Evolutionary conservation across 345 rosid genomes (phyloP).

Genomic region (Euclidium syriacum): DNA sequence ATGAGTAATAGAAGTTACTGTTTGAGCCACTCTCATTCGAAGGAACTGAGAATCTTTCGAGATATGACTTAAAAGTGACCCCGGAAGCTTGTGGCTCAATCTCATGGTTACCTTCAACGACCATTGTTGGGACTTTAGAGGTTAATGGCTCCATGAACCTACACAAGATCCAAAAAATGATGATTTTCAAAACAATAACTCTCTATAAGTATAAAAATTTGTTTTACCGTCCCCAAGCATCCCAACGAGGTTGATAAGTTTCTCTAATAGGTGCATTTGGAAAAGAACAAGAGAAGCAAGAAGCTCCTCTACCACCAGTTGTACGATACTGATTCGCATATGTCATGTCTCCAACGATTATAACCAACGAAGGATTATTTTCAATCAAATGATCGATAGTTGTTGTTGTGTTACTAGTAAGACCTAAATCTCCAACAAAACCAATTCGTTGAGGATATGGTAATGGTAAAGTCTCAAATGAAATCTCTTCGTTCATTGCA

Average conservation of each 20-base stretch:
- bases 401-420: slow-evolving; percentile 72
- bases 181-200: too few relatives aligned
- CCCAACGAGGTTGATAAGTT: slow-evolving; percentile 94
- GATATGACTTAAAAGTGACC: slow-evolving; percentile 64
- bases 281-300: slow-evolving; percentile 69
- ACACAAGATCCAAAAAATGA: too few relatives aligned
- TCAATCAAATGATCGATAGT: slow-evolving; percentile 56
- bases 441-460: slow-evolving; percentile 67
- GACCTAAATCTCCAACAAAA: slow-evolving; percentile 78
- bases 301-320: slow-evolving; percentile 64
- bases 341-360: slow-evolving; percentile 75
- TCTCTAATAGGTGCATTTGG: slow-evolving; percentile 76
- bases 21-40: slow-evolving; percentile 66
- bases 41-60: slow-evolving; percentile 70
- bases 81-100: slow-evolving; percentile 72
- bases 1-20: slow-evolving; percentile 77
- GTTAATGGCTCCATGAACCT: slow-evolving; percentile 87
- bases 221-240: slow-evolving; percentile 87
- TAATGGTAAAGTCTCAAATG: slow-evolving; percentile 52
- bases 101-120: slow-evolving; percentile 83
- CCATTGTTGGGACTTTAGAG: slow-evolving; percentile 85
- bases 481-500: slow-evolving; percentile 65
- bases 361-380: slow-evolving; percentile 65
- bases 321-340: slow-evolving; percentile 87
- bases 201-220: too few relatives aligned